These are phyloP conservation scores for Trichosporon ovoides DNA, from an alignment of 1,284 basidiomycete genomes.

Conservation along the genomic window DNA sequence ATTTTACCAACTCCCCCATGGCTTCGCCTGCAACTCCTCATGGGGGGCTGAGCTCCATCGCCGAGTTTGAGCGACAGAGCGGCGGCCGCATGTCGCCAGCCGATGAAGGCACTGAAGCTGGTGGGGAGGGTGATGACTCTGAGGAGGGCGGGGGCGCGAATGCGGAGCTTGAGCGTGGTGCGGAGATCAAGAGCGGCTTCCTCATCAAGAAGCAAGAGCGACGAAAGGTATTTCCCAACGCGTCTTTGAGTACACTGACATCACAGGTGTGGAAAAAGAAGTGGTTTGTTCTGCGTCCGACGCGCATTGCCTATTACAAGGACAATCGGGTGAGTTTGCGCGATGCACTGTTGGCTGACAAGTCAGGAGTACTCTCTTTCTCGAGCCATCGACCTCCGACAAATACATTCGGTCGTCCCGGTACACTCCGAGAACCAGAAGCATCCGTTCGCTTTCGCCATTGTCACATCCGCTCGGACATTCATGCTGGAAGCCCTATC, in stretches of 20 bases:
- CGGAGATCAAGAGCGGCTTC: conserved; percentile 82
- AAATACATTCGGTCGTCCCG: conserved; percentile 84
- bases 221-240: conserved; percentile 67
- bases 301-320: conserved; percentile 95
- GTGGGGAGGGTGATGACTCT: conserved; percentile 63
- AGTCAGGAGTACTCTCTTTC: conserved; percentile 77
- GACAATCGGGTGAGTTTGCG: conserved; percentile 57
- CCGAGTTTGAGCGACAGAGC: conserved; percentile 20
- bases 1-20: conserved; percentile 19
- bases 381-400: conserved; percentile 77
- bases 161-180: conserved; percentile 59
- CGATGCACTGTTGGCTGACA: conserved; percentile 2
- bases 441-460: conserved; percentile 82
- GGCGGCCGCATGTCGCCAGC: not conserved
- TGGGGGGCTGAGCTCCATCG: conserved; percentile 34
- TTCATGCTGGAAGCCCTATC: conserved; percentile 83
- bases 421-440: conserved; percentile 71
- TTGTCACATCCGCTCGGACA: conserved; percentile 84
- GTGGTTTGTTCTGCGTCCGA: conserved; percentile 92
- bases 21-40: conserved; percentile 25
- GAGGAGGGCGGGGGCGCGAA: conserved; percentile 52
- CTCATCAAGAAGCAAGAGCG: conserved; percentile 94
- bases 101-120: conserved; percentile 51
- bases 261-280: conserved; percentile 77
- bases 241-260: not conserved